Conservation (phyloP, 129 eudicot species). For the Lactuca saligna region DNA sequence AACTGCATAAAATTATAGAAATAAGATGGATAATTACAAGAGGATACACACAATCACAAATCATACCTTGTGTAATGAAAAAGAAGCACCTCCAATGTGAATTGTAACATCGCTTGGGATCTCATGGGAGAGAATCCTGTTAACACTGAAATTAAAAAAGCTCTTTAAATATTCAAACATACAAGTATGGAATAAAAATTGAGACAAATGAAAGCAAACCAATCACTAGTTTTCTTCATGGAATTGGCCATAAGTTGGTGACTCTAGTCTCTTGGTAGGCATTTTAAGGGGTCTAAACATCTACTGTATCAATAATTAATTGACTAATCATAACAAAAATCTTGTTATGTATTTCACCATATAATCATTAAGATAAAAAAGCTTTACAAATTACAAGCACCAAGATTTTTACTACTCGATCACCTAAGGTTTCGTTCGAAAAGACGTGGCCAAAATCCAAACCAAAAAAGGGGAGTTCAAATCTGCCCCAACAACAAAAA, state of each 20-base stretch:
- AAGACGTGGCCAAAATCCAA: too few relatives aligned
- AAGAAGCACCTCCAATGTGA: too few relatives aligned
- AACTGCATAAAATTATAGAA: neutral
- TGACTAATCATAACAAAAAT: slow-evolving; percentile 28
- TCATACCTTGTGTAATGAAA: too few relatives aligned
- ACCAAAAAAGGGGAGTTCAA: too few relatives aligned
- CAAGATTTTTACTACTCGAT: neutral
- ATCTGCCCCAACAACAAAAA: too few relatives aligned
- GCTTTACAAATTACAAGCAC: slow-evolving; percentile 13
- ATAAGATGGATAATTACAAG: neutral
- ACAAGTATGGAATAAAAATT: neutral
- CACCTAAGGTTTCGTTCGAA: too few relatives aligned
- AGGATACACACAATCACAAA: neutral
- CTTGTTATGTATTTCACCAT: slow-evolving; percentile 29
- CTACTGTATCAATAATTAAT: slow-evolving; percentile 37
- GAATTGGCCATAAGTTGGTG: slow-evolving; percentile 42
- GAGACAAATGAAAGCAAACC: slow-evolving; percentile 49
- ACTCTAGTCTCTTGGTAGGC: slow-evolving; percentile 31
- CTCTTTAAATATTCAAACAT: slow-evolving; percentile 7
- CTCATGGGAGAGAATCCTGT: too few relatives aligned
- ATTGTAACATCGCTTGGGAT: too few relatives aligned
- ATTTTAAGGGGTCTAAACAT: slow-evolving; percentile 38
- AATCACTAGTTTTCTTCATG: slow-evolving; percentile 81
- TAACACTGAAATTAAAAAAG: too few relatives aligned
- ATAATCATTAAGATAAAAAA: slow-evolving; percentile 1